phyloP scores from a whole-genome alignment of 768 basidiomycete genomes.

The Boletus fagicola region DNA sequence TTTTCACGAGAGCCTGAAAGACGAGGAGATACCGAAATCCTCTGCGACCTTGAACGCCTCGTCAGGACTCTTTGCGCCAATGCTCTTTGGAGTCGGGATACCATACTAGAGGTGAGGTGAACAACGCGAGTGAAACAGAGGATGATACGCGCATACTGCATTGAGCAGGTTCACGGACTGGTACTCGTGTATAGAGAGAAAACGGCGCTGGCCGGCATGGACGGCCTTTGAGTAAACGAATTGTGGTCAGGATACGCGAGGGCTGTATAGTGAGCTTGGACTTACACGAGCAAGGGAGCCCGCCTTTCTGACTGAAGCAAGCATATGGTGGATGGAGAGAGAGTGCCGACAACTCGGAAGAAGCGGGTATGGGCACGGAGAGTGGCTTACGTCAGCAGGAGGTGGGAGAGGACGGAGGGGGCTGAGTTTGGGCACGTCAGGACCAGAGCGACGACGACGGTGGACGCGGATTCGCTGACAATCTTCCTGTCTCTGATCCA shows the following conservation, averaged over 20 bases:
- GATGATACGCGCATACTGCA: slow-evolving; percentile 53
- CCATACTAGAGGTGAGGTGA: slow-evolving; percentile 68
- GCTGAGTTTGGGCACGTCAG: slow-evolving; percentile 15
- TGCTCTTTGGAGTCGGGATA: slow-evolving; percentile 89
- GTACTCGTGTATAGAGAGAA: slow-evolving; percentile 96
- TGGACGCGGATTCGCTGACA: slow-evolving; percentile 35
- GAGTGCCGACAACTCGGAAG: slow-evolving; percentile 8
- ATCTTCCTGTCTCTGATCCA: slow-evolving; percentile 75
- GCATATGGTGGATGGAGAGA: slow-evolving; percentile 48
- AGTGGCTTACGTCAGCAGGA: slow-evolving; percentile 41
- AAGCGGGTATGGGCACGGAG: background rate
- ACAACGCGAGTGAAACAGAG: background rate
- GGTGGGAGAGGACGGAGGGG: background rate
- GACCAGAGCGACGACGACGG: slow-evolving; percentile 83
- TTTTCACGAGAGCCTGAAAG: background rate
- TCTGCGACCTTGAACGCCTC: slow-evolving; percentile 90
- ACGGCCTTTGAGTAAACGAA: slow-evolving; percentile 42
- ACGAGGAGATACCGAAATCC: slow-evolving; percentile 65
- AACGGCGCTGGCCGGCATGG: slow-evolving; percentile 83
- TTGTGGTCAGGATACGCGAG: background rate
- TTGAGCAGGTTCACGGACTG: slow-evolving; percentile 95
- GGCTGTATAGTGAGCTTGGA: background rate
- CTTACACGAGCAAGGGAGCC: slow-evolving; percentile 62
- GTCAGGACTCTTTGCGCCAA: slow-evolving; percentile 80
- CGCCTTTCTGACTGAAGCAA: slow-evolving; percentile 64